Evolutionary conservation across 2,329 filamentous ascomycete genomes (phyloP), one percentile per base, ranked within the genome.

Genomic region (Cordyceps tenuipes): DNA sequence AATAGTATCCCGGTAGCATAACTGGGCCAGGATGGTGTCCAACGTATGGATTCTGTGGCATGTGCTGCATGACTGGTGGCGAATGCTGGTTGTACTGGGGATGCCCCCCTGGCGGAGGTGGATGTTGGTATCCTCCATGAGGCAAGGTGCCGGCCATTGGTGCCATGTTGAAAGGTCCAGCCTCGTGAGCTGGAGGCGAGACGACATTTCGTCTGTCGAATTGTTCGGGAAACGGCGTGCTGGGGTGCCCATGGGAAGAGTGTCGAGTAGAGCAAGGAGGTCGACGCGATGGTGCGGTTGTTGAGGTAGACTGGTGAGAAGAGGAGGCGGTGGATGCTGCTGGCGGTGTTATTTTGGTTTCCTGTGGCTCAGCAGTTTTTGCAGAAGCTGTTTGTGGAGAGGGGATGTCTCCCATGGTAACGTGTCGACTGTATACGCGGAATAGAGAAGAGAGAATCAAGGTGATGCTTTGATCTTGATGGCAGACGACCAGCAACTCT

Each of bases 101-200:
- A 39, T 68, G 66, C 46, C 67, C 68, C 31, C 68, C 69, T 48
- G 64, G 63, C 34, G 69, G 68, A 23, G 68, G 64, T 59, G 71
- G 68, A 64, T 75, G 77, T 17, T 65, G 67, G 17, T 65, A 49
- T 53, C 57, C 50, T 36, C 43, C 34, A 21, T 73, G 75, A 0
- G 76, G 76, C 19, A 79, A 67, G 51, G 74, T 68, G 62, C 68
- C 71, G 41, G 70, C 68, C 70, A 79, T 72, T 26, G 66, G 64
- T 54, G 62, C 68, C 76, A 78, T 77, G 64, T 75, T 76, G 67
- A 75, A 78, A 10, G 70, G 67, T 12, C 29, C 70, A 52, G 60
- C 29, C 36, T 62, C 49, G 9, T n/a, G 29, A 13, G 17, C 12
- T 29, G 59, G 53, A 49, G 57, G 62, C 19, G 63, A 57, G 39